Base-by-base conservation (phyloP, 1,284 basidiomycete species). In the Paramarasmius palmivorus region DNA sequence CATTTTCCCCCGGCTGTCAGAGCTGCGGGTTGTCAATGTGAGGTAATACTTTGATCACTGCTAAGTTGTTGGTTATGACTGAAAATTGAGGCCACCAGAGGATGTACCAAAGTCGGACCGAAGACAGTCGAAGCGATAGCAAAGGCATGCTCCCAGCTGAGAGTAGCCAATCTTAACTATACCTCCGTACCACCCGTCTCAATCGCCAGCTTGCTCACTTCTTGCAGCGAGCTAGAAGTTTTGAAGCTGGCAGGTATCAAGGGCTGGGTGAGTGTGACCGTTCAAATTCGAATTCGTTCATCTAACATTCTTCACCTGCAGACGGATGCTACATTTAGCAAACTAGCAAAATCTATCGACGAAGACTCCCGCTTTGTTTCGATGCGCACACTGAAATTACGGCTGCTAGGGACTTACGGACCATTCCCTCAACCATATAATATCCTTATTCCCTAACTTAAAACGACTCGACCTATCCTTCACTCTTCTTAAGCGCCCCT, bases 221-320 rank as follows among this genome's bases (percentile, higher is more conserved):
- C 67, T 26, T 79, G 79, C 59, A 61, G 61, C 17, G 59, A 72
- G 8, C 60, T 89, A 4, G 72, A 82, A 60, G 77, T 82, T 0
- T 63, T 89, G 32, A 89, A 89, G 62, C 64, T 85, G 2, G 84
- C 86, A 3, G 83, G 82, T 3, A 76, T 87, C 52, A 67, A 73
- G 9, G 83, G 76, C 58, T 83, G 86, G 78, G 87, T 79, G 52
- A 65, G 77, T 67, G 37, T 9, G 2, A n/a, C 14, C 17, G 15
- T 50, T 44, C 14, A 19, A 14, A 19, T 40, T 23, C 20, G 25
- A 48, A 32, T 47, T 47, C 20, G 38, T 38, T 26, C 40, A 41
- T 8, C 36, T 48, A 19, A 36, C 15, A 41, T 52, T 20, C 49
- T 40, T 26, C 36, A 26, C 26, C n/a, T 20, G 8, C 56, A 88